Percentiles rank a stretch among this genome's conserved stretches.
Conservation (phyloP, 345 rosid species). For the Gossypium turneri region DNA sequence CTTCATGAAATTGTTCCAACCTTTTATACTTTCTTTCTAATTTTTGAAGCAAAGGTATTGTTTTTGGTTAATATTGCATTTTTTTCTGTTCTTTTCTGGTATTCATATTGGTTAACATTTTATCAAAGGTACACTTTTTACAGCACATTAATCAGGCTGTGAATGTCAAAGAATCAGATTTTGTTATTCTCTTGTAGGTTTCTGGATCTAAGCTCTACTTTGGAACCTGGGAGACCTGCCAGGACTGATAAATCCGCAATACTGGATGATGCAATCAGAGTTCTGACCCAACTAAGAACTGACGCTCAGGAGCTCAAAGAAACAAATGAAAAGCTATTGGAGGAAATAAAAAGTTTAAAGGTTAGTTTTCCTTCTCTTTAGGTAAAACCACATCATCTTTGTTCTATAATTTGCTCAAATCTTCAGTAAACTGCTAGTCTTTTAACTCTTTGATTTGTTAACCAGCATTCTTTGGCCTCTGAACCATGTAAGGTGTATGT, state of each 20-base stretch:
- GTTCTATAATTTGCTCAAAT: not conserved
- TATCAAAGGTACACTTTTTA: not conserved
- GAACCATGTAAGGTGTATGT: not conserved
- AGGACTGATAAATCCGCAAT: constrained; percentile 85
- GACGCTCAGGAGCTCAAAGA: constrained; percentile 77
- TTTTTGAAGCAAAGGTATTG: not conserved
- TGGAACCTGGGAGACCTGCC: constrained; percentile 77
- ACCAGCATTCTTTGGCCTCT: not conserved
- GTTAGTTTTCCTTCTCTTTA: constrained; percentile 30
- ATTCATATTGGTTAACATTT: not conserved
- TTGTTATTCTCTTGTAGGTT: constrained; percentile 44
- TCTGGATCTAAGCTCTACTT: constrained; percentile 63
- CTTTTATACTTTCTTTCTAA: not conserved
- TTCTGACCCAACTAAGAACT: constrained; percentile 68
- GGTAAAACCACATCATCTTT: not conserved
- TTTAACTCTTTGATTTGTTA: not conserved
- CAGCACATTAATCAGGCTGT: not conserved
- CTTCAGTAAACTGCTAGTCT: not conserved
- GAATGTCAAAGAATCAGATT: not conserved
- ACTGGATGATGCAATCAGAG: constrained; percentile 77
- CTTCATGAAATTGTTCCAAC: not conserved
- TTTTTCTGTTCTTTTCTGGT: not conserved
- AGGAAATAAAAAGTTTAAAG: constrained; percentile 79
- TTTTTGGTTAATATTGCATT: not conserved
- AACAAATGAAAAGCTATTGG: constrained; percentile 68